Conservation (phyloP, 2,329 filamentous ascomycete species). For the Ophiocordyceps sinensis region DNA sequence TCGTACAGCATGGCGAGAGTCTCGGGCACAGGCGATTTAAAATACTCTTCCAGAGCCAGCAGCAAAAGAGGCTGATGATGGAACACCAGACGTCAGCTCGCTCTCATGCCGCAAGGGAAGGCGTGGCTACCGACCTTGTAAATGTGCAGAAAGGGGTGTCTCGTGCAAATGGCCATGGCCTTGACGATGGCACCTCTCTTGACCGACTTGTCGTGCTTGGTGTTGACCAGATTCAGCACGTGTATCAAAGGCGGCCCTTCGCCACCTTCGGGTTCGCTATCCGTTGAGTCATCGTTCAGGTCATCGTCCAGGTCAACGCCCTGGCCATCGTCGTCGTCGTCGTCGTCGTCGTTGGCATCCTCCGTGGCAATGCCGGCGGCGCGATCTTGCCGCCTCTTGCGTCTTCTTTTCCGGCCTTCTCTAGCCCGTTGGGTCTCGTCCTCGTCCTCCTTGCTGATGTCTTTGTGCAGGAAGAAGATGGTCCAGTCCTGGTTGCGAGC, state of each 20-base stretch:
- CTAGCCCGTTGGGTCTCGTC: constrained; percentile 51
- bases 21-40: constrained; percentile 77
- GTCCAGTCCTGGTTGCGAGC: constrained; percentile 96
- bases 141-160: constrained; percentile 94
- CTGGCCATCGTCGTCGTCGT: constrained; percentile 36
- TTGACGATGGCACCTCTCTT: constrained; percentile 93
- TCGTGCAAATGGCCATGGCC: constrained; percentile 96
- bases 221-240: constrained; percentile 94
- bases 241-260: constrained; percentile 92
- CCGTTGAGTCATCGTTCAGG: constrained; percentile 37
- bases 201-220: constrained; percentile 85
- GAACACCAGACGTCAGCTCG: constrained; percentile 7
- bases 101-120: background rate
- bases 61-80: constrained; percentile 65
- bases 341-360: constrained; percentile 20
- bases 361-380: constrained; percentile 33
- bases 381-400: constrained; percentile 36
- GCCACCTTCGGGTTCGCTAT: constrained; percentile 51
- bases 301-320: constrained; percentile 35
- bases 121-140: constrained; percentile 57
- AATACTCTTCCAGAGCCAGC: constrained; percentile 90
- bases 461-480: constrained; percentile 96
- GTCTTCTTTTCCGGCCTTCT: constrained; percentile 33
- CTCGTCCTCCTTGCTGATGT: constrained; percentile 71
- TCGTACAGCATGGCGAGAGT: constrained; percentile 82